A percentile compares a stretch with the other conserved stretches of the same genome.
Evolutionary conservation across 345 rosid species (phyloP).

Genomic region (Psidium guajava): DNA sequence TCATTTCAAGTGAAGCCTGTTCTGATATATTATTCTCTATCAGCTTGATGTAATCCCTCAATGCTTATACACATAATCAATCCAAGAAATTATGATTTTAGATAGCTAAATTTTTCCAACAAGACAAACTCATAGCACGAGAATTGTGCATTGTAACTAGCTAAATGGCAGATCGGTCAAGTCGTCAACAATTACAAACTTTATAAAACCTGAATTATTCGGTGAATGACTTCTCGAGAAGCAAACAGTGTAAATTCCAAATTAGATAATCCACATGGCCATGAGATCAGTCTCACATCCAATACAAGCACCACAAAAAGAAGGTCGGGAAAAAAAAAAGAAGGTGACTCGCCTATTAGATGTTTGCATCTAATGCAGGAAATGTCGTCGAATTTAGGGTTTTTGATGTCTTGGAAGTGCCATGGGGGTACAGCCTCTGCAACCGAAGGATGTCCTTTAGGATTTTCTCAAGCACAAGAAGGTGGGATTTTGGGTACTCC

Average conservation of each 20-base stretch:
- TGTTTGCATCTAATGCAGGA: conserved; percentile 8
- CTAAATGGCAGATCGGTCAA: background rate
- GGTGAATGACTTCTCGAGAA: background rate
- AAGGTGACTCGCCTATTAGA: conserved; percentile 3
- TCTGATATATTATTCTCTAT: background rate
- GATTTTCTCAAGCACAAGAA: conserved; percentile 14
- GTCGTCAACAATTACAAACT: background rate
- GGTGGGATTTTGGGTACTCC: conserved; percentile 75
- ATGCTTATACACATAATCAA: background rate
- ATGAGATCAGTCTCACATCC: background rate
- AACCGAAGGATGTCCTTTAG: background rate
- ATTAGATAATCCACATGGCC: background rate
- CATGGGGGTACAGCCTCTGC: background rate
- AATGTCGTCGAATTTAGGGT: conserved; percentile 22
- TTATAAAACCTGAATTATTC: background rate
- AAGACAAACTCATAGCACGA: background rate
- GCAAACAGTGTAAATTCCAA: background rate
- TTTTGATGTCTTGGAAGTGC: background rate
- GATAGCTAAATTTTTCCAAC: background rate
- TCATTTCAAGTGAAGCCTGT: background rate
- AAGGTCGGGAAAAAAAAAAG: background rate
- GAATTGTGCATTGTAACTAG: background rate
- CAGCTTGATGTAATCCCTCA: background rate
- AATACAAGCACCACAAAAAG: background rate
- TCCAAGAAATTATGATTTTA: background rate